Conservation (phyloP, 805 yeast species). For the Suhomyces prunicola region DNA sequence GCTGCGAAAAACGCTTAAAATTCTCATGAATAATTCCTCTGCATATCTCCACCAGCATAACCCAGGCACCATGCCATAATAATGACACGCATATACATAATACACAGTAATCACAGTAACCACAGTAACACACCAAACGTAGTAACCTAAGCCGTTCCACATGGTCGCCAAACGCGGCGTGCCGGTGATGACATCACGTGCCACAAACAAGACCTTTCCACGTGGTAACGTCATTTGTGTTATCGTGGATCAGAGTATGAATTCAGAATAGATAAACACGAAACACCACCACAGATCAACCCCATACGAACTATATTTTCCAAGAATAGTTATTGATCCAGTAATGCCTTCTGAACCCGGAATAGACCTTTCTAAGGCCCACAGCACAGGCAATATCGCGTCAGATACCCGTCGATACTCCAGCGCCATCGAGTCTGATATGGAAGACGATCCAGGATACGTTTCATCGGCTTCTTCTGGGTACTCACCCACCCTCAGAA, state of each 20-base stretch:
- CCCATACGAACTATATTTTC: no score
- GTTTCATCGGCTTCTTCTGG: conserved; percentile 1
- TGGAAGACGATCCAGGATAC: background rate
- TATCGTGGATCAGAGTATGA: background rate
- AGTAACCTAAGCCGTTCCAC: background rate
- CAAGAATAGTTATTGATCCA: no score
- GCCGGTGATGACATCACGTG: background rate
- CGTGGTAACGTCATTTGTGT: background rate
- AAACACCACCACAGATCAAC: no score
- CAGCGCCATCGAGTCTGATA: conserved; percentile 1
- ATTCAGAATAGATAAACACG: no score
- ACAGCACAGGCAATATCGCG: background rate
- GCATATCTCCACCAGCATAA: background rate
- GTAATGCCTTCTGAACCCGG: background rate
- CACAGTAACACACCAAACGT: no score
- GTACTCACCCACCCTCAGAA: background rate
- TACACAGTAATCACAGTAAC: background rate
- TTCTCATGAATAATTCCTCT: background rate
- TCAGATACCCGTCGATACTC: background rate
- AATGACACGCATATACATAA: background rate
- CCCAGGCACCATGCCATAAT: background rate
- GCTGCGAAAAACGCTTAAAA: background rate
- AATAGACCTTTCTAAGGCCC: background rate
- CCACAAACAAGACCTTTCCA: background rate
- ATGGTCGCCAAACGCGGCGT: background rate